These are phyloP conservation scores for Xylaria intraflava DNA, from an alignment of 495 filamentous ascomycete species.

Conservation along the genomic window DNA sequence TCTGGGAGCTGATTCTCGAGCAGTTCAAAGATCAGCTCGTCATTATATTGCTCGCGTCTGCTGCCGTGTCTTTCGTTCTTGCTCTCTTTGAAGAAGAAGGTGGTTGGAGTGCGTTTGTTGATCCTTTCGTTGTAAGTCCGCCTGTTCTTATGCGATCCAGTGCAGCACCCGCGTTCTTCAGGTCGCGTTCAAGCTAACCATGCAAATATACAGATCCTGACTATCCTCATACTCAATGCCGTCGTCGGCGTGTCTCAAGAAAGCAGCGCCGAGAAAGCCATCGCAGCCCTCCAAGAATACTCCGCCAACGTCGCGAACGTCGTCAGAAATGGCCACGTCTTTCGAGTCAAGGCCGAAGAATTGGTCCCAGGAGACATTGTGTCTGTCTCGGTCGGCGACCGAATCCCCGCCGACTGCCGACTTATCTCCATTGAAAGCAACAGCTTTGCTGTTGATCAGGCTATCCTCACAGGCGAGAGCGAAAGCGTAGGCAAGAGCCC, in stretches of 20 bases:
- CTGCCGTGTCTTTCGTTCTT: conserved; percentile 88
- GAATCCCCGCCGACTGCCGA: conserved; percentile 94
- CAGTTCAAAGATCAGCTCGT: conserved; percentile 99
- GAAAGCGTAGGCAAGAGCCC: conserved; percentile 91
- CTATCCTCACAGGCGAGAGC: conserved; percentile 95
- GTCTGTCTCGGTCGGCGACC: conserved; percentile 81
- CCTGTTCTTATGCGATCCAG: background rate
- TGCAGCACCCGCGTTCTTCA: background rate
- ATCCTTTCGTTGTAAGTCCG: conserved; percentile 77
- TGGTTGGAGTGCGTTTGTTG: conserved; percentile 97
- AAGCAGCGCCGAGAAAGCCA: conserved; percentile 96
- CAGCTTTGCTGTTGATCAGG: conserved; percentile 92
- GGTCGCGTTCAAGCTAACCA: background rate
- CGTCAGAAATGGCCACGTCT: conserved; percentile 66
- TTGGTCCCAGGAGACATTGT: conserved; percentile 94
- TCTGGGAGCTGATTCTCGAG: conserved; percentile 94
- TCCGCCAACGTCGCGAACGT: conserved; percentile 97
- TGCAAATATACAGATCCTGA: conserved; percentile 63
- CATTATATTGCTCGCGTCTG: conserved; percentile 87
- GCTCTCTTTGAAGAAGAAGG: conserved; percentile 90
- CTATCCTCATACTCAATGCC: conserved; percentile 93
- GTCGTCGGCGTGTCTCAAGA: conserved; percentile 98
- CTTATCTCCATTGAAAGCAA: conserved; percentile 91
- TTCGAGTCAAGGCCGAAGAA: conserved; percentile 83
- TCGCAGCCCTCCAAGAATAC: conserved; percentile 97